Base-by-base conservation (phyloP, 371 early-diverging fungal genomes). In the Dinochytrium kinnereticum region DNA sequence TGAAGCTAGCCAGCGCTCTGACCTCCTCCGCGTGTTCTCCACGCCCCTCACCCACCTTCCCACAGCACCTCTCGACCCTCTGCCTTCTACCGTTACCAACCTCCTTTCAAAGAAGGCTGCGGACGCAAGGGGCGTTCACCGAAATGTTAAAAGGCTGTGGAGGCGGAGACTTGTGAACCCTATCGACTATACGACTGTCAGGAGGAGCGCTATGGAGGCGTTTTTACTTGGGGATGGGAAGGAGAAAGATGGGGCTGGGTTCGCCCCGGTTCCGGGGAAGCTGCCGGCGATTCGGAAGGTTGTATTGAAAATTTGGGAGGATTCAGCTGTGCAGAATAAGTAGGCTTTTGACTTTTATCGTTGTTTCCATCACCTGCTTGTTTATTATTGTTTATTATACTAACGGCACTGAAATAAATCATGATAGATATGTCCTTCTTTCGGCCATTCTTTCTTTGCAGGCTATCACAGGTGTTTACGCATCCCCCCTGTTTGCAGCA, bases 401-500 rank as follows among this genome's bases (percentile, higher is more conserved):
- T n/a, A n/a, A n/a, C n/a, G n/a, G n/a, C n/a, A n/a, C n/a, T n/a
- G n/a, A n/a, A n/a, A n/a, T n/a, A n/a, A n/a, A n/a, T n/a, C n/a
- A n/a, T n/a, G n/a, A n/a, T 69, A 85, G 86, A 73, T 70, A 74
- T 81, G 87, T 94, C 70, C 83, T 98, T 28, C 83, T 98, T 69
- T 89, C 92, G 40, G 96, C 95, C 15, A 86, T 97, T 69, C 94
- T 96, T 91, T 92, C 94, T 0, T 87, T 98, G 66, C 95, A 96
- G 81, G 85, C 92, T 51, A 93, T 98, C 51, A 94, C 96, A 1
- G 96, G 95, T 36, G 82, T 87, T 69, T 88, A 90, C 26, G 95
- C 95, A 7, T 90, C 90, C 70, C 87, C 96, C 28, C 84, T 96
- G 34, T 92, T 91, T 79, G 92, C 97, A 49, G 89, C 88, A 76